A percentile compares a stretch with the other conserved stretches of the same genome.
These are phyloP conservation scores for Botrytis fragariae DNA, from an alignment of 2,329 filamentous ascomycete genomes.

Conservation along the genomic window DNA sequence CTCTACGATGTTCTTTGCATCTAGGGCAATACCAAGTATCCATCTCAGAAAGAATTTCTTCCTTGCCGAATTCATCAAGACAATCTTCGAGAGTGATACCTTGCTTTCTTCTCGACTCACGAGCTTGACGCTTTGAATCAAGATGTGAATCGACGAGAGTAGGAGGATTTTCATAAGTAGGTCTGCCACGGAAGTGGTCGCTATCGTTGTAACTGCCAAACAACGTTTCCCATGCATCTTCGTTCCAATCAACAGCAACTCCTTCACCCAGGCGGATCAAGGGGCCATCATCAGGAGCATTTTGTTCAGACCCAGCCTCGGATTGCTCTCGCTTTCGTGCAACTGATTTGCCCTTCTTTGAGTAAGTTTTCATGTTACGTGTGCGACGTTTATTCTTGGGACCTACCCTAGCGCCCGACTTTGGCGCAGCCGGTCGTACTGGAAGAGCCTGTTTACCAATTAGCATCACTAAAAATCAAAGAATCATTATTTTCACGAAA, in stretches of 20 bases:
- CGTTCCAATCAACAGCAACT: constrained; percentile 82
- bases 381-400: constrained; percentile 32
- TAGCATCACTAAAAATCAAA: constrained; percentile 22
- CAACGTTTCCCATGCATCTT: constrained; percentile 65
- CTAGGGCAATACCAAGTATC: constrained; percentile 97
- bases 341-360: constrained; percentile 39
- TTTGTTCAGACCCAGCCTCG: constrained; percentile 25
- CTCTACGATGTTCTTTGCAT: constrained; percentile 89
- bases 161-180: constrained; percentile 51
- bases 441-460: constrained; percentile 37
- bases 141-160: constrained; percentile 62
- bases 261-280: constrained; percentile 79
- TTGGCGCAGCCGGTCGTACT: constrained; percentile 33
- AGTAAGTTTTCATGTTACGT: constrained; percentile 40
- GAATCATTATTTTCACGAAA: not conserved
- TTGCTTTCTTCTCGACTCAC: constrained; percentile 64
- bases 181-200: constrained; percentile 49
- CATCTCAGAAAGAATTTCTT: constrained; percentile 88
- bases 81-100: constrained; percentile 88
- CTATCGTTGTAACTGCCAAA: constrained; percentile 50
- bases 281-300: constrained; percentile 51
- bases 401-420: constrained; percentile 36
- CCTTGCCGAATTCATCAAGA: constrained; percentile 89
- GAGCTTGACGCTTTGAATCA: constrained; percentile 58
- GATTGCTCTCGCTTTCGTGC: constrained; percentile 24